phyloP scores from a whole-genome alignment of 495 filamentous ascomycete species.

The Penicillium parvum region DNA sequence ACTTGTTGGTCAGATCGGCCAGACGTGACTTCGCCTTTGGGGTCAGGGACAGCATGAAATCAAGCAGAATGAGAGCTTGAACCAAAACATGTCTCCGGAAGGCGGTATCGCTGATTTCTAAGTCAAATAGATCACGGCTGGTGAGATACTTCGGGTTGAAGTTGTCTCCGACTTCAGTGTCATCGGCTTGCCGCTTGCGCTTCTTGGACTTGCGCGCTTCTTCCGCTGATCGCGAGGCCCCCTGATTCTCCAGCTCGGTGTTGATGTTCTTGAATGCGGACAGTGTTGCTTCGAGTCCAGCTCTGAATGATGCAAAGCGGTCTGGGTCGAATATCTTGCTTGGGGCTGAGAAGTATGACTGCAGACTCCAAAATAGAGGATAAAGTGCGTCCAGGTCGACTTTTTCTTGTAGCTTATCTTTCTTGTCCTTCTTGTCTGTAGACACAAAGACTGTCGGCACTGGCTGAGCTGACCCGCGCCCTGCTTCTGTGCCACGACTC shows the following conservation, averaged over 20 bases:
- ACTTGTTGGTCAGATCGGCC: constrained; percentile 70
- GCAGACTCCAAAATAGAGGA: constrained; percentile 89
- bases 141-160: constrained; percentile 98
- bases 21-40: constrained; percentile 76
- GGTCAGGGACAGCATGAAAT: constrained; percentile 86
- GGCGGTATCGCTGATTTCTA: constrained; percentile 91
- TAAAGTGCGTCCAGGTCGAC: constrained; percentile 73
- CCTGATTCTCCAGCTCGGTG: constrained; percentile 54
- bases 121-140: constrained; percentile 86
- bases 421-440: constrained; percentile 40
- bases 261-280: constrained; percentile 73
- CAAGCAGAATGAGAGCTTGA: constrained; percentile 87
- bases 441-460: constrained; percentile 51
- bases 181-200: constrained; percentile 61
- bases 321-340: constrained; percentile 68
- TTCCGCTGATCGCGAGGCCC: constrained; percentile 50
- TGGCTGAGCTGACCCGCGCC: constrained; percentile 22
- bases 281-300: constrained; percentile 72
- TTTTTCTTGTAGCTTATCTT: constrained; percentile 36
- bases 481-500: constrained; percentile 20
- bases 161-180: constrained; percentile 60
- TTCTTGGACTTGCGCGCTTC: constrained; percentile 62
- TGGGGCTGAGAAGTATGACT: constrained; percentile 87
- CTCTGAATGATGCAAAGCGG: constrained; percentile 72
- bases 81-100: constrained; percentile 92